Conservation (phyloP, 2,329 filamentous ascomycete genomes). For the Harringtonia aguacate region DNA sequence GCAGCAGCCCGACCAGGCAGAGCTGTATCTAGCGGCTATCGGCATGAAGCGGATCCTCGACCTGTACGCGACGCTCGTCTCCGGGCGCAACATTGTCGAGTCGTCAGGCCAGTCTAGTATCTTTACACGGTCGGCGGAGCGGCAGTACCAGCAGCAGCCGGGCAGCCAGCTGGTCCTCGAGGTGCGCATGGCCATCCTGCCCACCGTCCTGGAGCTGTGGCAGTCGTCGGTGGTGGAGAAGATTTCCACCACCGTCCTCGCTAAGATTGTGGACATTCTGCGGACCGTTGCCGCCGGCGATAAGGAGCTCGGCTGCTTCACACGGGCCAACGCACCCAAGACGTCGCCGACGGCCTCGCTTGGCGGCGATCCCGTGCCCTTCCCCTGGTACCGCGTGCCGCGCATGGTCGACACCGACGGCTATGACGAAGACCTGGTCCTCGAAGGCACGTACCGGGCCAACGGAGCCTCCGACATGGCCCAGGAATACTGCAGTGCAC, state of each 20-base stretch:
- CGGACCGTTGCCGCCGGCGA: conserved; percentile 70
- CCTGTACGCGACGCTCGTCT: conserved; percentile 67
- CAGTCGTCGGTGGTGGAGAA: conserved; percentile 75
- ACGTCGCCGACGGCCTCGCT: conserved; percentile 15
- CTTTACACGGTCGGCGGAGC: conserved; percentile 25
- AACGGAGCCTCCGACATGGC: conserved; percentile 53
- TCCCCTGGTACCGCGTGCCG: conserved; percentile 32
- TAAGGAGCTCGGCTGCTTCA: conserved; percentile 38
- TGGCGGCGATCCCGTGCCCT: conserved; percentile 30
- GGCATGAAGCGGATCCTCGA: conserved; percentile 75
- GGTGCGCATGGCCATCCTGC: conserved; percentile 68
- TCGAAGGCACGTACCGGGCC: conserved; percentile 73
- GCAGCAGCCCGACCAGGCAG: conserved; percentile 28
- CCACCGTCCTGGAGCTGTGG: conserved; percentile 71
- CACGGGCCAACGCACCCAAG: neutral
- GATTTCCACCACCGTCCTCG: conserved; percentile 59
- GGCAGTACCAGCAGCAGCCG: conserved; percentile 26
- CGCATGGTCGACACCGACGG: conserved; percentile 26
- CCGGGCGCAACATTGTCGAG: conserved; percentile 71
- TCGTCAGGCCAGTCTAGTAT: conserved; percentile 48
- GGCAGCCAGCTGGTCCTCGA: conserved; percentile 77
- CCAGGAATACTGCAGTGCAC: conserved; percentile 64
- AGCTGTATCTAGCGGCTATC: conserved; percentile 38
- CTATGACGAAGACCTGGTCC: conserved; percentile 47
- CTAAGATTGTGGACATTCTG: conserved; percentile 73